phyloP scores from a whole-genome alignment of 192 early-diverging fungal genomes.

The Radiomyces spectabilis region DNA sequence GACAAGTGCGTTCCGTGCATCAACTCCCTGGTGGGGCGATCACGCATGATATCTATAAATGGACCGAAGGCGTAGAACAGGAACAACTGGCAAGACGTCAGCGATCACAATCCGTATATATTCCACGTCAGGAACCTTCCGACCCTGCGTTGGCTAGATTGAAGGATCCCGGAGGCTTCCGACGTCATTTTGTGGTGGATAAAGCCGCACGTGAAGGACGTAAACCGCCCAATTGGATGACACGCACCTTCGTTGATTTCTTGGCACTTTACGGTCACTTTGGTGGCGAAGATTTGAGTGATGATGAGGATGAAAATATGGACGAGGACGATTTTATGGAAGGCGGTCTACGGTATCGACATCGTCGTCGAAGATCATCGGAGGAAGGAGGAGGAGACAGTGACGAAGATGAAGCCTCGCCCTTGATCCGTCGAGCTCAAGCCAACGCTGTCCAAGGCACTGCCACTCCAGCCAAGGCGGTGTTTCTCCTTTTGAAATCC shows the following conservation, averaged over 20 bases:
- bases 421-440: constrained; percentile 30
- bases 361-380: constrained; percentile 2
- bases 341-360: too few relatives aligned
- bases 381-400: constrained; percentile 12
- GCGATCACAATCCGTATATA: constrained; percentile 49
- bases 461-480: constrained; percentile 62
- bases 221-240: constrained; percentile 68
- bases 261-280: constrained; percentile 90
- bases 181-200: constrained; percentile 77
- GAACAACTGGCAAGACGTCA: constrained; percentile 28
- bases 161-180: constrained; percentile 79
- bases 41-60: constrained; percentile 86
- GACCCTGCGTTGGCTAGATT: constrained; percentile 41
- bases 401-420: constrained; percentile 22
- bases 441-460: constrained; percentile 39
- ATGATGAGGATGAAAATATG: constrained; percentile 56
- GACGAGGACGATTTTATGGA: constrained; percentile 29
- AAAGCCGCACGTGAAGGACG: constrained; percentile 66
- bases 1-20: constrained; percentile 7
- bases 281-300: constrained; percentile 85
- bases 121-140: constrained; percentile 25
- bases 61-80: constrained; percentile 65
- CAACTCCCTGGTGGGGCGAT: constrained; percentile 67
- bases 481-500: constrained; percentile 72
- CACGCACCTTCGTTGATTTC: constrained; percentile 91